A percentile compares a stretch with the other conserved stretches of the same genome.
Evolutionary conservation across 2,329 filamentous ascomycete genomes (phyloP).

Genomic region (Botrytis aclada): DNA sequence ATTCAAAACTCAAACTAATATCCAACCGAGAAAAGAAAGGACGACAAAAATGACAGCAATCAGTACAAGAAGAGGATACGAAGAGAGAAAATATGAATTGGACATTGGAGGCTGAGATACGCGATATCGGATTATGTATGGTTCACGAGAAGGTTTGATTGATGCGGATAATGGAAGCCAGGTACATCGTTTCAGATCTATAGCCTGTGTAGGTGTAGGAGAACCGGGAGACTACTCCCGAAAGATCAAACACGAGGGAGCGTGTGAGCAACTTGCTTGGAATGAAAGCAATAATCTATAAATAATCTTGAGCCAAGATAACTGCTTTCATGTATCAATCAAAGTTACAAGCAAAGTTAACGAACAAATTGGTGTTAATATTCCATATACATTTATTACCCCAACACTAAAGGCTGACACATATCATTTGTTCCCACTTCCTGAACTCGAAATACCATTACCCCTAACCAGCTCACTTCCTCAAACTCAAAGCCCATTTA

Average conservation of each 20-base stretch:
- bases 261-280: not conserved
- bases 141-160: not conserved
- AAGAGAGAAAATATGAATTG: not conserved
- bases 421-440: not conserved
- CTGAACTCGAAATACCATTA: not conserved
- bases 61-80: not conserved
- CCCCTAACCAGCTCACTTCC: slow-evolving; percentile 24
- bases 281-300: not conserved
- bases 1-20: not conserved
- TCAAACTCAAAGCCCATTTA: slow-evolving; percentile 32
- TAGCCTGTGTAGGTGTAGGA: not conserved
- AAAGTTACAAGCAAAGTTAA: not conserved
- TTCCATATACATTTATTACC: not conserved
- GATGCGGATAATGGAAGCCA: not conserved
- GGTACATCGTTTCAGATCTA: not conserved
- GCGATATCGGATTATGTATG: not conserved
- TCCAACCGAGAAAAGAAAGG: not conserved
- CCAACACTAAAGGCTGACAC: not conserved
- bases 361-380: not conserved
- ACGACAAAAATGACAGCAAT: not conserved
- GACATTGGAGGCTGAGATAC: not conserved
- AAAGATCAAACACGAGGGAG: not conserved
- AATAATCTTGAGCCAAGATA: not conserved
- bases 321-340: not conserved
- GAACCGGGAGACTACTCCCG: not conserved